These are phyloP conservation scores for Thielaviopsis punctulata DNA, from an alignment of 2,329 filamentous ascomycete genomes.

Conservation along the genomic window DNA sequence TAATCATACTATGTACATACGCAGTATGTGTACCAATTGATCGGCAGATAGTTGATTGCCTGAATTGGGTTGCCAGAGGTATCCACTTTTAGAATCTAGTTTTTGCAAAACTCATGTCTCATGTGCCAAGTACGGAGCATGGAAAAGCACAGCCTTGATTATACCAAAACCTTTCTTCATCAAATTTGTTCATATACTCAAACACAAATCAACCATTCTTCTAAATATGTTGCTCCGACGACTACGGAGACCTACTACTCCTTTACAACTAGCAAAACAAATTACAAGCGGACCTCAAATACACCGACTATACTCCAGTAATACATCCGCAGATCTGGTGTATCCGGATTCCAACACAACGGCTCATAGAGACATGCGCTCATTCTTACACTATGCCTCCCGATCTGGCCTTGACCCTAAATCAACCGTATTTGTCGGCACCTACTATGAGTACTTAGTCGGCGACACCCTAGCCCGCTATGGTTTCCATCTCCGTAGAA, in stretches of 20 bases:
- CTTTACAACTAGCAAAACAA: neutral
- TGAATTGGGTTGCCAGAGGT: too few relatives aligned
- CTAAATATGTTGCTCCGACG: too few relatives aligned
- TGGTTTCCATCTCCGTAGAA: constrained; percentile 46
- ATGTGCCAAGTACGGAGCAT: too few relatives aligned
- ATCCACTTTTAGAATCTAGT: too few relatives aligned
- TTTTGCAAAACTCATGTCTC: too few relatives aligned
- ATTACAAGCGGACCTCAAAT: neutral
- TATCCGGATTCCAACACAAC: constrained; percentile 7
- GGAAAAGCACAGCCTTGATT: too few relatives aligned
- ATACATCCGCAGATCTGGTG: neutral
- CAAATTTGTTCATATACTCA: too few relatives aligned
- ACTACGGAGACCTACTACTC: neutral
- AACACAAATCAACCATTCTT: neutral
- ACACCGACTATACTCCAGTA: neutral
- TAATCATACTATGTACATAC: too few relatives aligned
- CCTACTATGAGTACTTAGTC: constrained; percentile 59
- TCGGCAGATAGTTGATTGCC: too few relatives aligned
- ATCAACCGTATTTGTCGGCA: constrained; percentile 51
- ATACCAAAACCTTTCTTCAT: too few relatives aligned
- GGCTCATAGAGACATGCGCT: constrained; percentile 41
- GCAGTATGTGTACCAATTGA: too few relatives aligned
- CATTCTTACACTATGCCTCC: constrained; percentile 48
- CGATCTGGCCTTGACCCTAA: constrained; percentile 35
- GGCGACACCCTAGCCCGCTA: constrained; percentile 36